Evolutionary conservation across 139 green algal species (phyloP).

Genomic region (Coelastrella sp.): DNA sequence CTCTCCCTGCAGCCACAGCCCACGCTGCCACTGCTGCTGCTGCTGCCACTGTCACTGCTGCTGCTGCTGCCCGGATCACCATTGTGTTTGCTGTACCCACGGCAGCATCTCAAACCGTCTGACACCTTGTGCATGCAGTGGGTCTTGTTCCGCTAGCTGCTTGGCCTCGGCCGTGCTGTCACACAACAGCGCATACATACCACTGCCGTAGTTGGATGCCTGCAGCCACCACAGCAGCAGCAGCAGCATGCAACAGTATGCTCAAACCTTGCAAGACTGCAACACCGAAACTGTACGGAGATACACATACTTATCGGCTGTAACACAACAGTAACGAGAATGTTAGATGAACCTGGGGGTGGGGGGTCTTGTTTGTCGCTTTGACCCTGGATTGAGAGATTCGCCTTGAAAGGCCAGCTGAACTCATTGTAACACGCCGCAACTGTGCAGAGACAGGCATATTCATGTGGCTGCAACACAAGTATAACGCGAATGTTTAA

Average conservation of each 20-base stretch:
- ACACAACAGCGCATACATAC: slow-evolving; percentile 22
- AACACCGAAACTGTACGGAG: too few relatives aligned
- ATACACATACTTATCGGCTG: too few relatives aligned
- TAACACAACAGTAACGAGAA: too few relatives aligned
- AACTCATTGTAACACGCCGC: too few relatives aligned
- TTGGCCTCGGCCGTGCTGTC: not conserved
- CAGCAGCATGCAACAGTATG: not conserved
- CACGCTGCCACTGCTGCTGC: slow-evolving; percentile 8
- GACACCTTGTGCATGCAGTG: slow-evolving; percentile 1
- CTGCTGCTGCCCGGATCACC: not conserved
- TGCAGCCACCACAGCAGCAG: not conserved
- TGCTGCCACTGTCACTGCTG: not conserved
- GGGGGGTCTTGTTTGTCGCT: too few relatives aligned
- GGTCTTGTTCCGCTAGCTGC: slow-evolving; percentile 1
- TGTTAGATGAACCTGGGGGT: too few relatives aligned
- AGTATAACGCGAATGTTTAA: too few relatives aligned
- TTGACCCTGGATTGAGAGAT: not conserved
- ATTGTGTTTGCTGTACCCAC: slow-evolving; percentile 10
- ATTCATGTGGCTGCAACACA: too few relatives aligned
- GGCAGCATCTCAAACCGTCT: slow-evolving; percentile 32
- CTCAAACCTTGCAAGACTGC: too few relatives aligned
- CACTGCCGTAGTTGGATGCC: slow-evolving; percentile 7
- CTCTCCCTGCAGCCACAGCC: too few relatives aligned
- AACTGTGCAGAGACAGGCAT: too few relatives aligned
- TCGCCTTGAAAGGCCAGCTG: not conserved